Percentiles rank a stretch among this genome's conserved stretches.
Evolutionary conservation across 345 rosid species (phyloP).

Genomic region (Jatropha curcas): DNA sequence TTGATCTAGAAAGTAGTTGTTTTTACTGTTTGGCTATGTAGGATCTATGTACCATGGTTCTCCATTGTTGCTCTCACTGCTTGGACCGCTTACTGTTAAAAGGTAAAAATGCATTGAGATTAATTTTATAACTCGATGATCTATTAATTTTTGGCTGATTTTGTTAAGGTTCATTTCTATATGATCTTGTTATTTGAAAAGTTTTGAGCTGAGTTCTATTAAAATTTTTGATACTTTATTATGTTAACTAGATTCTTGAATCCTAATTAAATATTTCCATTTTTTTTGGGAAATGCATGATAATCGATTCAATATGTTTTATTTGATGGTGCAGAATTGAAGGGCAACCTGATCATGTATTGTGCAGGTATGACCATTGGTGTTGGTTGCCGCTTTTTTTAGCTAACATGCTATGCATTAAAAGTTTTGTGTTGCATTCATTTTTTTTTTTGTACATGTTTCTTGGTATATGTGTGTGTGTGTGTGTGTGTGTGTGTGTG

Average conservation of each 20-base stretch:
- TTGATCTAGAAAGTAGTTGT: background rate
- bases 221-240: background rate
- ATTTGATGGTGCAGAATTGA: constrained; percentile 53
- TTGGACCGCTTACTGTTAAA: constrained; percentile 77
- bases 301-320: background rate
- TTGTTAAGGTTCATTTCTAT: background rate
- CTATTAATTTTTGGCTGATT: background rate
- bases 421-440: background rate
- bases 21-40: constrained; percentile 24
- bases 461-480: background rate
- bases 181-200: background rate
- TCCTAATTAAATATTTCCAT: too few species aligned
- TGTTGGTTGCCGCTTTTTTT: background rate
- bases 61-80: constrained; percentile 70
- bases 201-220: background rate
- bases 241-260: constrained; percentile 2
- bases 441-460: background rate
- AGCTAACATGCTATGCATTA: background rate
- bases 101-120: constrained; percentile 38
- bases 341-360: constrained; percentile 70
- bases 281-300: background rate
- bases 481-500: background rate
- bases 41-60: constrained; percentile 99
- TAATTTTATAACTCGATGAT: background rate
- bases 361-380: constrained; percentile 54